phyloP scores from a whole-genome alignment of 75 land plant species.

The Sequoiadendron giganteum region DNA sequence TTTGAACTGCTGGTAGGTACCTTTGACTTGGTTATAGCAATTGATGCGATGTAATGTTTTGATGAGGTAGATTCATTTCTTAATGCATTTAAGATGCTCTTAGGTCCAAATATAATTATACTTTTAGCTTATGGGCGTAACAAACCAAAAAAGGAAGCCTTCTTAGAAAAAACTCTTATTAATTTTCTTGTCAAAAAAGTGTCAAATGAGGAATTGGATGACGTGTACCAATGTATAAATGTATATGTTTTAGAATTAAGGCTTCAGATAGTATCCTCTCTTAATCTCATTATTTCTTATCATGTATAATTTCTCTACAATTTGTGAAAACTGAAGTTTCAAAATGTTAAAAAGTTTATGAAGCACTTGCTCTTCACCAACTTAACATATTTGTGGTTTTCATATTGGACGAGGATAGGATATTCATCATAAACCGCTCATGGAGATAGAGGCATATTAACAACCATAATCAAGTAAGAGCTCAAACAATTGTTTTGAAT shows the following conservation, averaged over 20 bases:
- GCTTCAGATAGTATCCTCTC: not conserved
- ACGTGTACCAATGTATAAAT: constrained; percentile 31
- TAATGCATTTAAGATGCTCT: constrained; percentile 18
- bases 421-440: not conserved
- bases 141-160: constrained; percentile 15
- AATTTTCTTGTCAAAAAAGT: constrained; percentile 17
- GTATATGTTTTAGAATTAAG: constrained; percentile 29
- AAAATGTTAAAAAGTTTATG: not conserved
- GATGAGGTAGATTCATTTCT: constrained; percentile 27
- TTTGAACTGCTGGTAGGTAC: not conserved
- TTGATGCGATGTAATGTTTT: constrained; percentile 27
- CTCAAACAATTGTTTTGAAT: too few species aligned
- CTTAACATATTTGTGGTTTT: too few species aligned
- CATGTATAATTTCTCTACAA: not conserved
- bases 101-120: constrained; percentile 16
- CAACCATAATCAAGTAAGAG: too few species aligned
- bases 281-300: not conserved
- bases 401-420: not conserved
- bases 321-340: not conserved
- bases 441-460: not conserved
- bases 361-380: not conserved
- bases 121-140: constrained; percentile 23
- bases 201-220: constrained; percentile 23
- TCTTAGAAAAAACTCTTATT: constrained; percentile 19
- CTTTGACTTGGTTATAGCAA: constrained; percentile 26